Conservation (phyloP, 768 basidiomycete species). For the Suillus ampliporus region DNA sequence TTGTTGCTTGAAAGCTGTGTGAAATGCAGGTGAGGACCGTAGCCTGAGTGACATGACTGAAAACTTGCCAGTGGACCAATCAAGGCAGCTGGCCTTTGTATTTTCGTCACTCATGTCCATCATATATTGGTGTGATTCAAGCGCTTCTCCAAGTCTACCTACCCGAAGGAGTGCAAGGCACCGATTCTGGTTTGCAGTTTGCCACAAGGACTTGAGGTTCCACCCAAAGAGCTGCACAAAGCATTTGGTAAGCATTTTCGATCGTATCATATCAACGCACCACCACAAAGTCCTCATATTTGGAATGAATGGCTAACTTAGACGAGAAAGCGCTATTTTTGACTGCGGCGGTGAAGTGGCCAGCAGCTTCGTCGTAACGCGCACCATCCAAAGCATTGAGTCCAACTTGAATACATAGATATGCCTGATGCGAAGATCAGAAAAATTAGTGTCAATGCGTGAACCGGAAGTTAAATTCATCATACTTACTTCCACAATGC, state of each 20-base stretch:
- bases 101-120: not conserved
- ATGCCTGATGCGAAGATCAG: not conserved
- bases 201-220: not conserved
- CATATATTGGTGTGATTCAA: not conserved
- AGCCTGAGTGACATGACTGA: not conserved
- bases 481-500: not conserved
- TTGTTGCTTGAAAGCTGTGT: not conserved
- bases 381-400: not conserved
- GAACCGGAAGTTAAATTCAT: not conserved
- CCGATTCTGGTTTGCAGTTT: not conserved
- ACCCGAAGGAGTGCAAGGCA: not conserved
- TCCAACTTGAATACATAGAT: not conserved
- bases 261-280: not conserved
- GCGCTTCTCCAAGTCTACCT: not conserved
- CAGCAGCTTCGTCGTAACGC: not conserved
- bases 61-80: not conserved
- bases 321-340: not conserved
- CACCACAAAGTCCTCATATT: not conserved
- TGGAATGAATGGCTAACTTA: not conserved
- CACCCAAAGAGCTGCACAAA: conserved; percentile 1
- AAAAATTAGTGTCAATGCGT: not conserved
- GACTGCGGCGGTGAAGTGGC: not conserved
- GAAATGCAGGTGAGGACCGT: not conserved
- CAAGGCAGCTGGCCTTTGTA: not conserved
- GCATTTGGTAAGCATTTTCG: not conserved